phyloP scores from a whole-genome alignment of 805 yeast species.

The Teunomyces gatunensis region DNA sequence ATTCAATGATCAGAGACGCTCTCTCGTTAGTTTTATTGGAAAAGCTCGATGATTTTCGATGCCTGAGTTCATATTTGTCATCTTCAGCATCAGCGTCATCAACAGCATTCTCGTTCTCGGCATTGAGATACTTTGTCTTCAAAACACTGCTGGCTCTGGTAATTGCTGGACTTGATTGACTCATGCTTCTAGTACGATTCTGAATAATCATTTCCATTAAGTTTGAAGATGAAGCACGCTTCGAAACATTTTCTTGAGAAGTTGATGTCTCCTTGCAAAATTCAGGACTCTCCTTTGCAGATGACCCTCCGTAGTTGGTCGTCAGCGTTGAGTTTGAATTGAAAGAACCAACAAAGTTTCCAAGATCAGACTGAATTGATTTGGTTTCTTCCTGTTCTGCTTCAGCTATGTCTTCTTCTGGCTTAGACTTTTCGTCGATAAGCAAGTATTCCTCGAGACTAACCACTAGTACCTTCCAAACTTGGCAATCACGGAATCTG shows the following conservation, averaged over 20 bases:
- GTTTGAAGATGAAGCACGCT: constrained; percentile 18
- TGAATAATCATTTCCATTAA: constrained; percentile 21
- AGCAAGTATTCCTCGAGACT: constrained; percentile 37
- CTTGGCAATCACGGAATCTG: constrained; percentile 54
- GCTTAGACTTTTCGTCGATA: constrained; percentile 3
- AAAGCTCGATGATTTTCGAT: neutral
- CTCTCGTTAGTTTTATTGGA: neutral
- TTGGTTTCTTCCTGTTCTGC: constrained; percentile 18
- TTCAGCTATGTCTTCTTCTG: neutral
- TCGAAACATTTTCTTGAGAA: constrained; percentile 10
- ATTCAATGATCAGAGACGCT: constrained; percentile 1
- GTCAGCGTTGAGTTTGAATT: constrained; percentile 42
- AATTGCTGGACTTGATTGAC: constrained; percentile 14
- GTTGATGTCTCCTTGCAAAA: neutral
- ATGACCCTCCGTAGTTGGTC: constrained; percentile 30
- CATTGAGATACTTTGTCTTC: constrained; percentile 7
- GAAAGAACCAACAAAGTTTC: constrained; percentile 40
- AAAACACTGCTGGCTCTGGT: constrained; percentile 6
- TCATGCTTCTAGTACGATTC: constrained; percentile 16
- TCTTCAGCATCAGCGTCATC: constrained; percentile 21
- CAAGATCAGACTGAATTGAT: constrained; percentile 36
- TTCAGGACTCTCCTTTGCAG: neutral
- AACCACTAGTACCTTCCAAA: constrained; percentile 59
- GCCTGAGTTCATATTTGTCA: neutral
- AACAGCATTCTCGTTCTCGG: constrained; percentile 21